Evolutionary conservation across 176 grass and related monocot species (phyloP), one percentile per base, ranked within the genome.

Genomic region (Musa itinerans): DNA sequence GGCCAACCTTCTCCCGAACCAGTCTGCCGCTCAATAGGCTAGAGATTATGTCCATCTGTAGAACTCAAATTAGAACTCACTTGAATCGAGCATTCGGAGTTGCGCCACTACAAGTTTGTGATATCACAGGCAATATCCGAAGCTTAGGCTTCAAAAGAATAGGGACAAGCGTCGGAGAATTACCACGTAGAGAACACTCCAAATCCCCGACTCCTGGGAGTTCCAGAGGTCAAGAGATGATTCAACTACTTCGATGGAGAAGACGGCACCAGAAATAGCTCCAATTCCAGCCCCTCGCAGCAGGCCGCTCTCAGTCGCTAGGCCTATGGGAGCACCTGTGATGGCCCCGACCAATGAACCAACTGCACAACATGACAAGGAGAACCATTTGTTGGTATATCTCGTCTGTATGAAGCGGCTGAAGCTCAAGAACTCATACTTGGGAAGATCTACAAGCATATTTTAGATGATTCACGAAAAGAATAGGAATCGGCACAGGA

Each of bases 1-100:
- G 92, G 69, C 85, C 86, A 53, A 91, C 82, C 69, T 83, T 87
- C 53, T 91, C 89, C 48, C 86, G 81, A 19, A 96, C 86, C 7
- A 89, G 82, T 23, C 87, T 86, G 71, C 88, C 86, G n/a, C 62
- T 90, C 61, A 83, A 55, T 27, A 96, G 34, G 71, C 82, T 96
- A 78, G 78, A 86, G 53, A 89, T 79, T 24, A 96, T 86, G 22
- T 59, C 74, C 7, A 88, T 69, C 89, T 96, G 81, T 14, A 81
- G 76, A 9, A 24, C 73, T 69, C 3, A 22, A 64, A 29, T 59
- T 59, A 59, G 17, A n/a, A 59, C 8, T 17, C 17, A 21, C 1
- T 61, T 21, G 4, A 43, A 43, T 43, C 34, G 6, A 43, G 34
- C 34, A 43, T 43, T 43, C 34, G 4, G 34, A 43, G 34, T 43